A percentile compares a stretch with the other conserved stretches of the same genome.
Conservation (phyloP, 176 grass and related monocot genomes). For the Avena sativa region DNA sequence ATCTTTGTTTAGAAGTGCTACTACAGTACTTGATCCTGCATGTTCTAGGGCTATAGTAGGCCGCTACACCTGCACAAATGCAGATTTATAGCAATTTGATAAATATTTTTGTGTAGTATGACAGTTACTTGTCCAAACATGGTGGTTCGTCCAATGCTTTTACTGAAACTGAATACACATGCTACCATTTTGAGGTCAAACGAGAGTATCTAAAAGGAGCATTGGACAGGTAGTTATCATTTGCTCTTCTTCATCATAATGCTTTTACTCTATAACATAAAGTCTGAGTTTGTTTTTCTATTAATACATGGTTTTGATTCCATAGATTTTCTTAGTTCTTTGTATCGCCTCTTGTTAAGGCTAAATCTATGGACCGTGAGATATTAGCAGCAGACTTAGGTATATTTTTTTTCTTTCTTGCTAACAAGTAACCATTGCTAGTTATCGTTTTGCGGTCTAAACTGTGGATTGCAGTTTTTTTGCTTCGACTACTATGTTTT, state of each 20-base stretch:
- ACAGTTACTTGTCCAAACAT: conserved; percentile 93
- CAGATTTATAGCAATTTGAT: conserved; percentile 23
- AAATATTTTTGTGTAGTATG: conserved; percentile 69
- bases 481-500: conserved; percentile 39
- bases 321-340: conserved; percentile 97
- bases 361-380: conserved; percentile 95
- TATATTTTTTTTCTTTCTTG: conserved; percentile 49
- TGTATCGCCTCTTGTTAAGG: conserved; percentile 94
- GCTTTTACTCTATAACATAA: conserved; percentile 20
- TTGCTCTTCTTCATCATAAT: conserved; percentile 38
- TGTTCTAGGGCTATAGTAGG: neutral
- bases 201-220: conserved; percentile 80
- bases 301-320: conserved; percentile 44
- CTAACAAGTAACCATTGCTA: neutral
- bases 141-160: conserved; percentile 94
- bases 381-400: conserved; percentile 93
- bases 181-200: conserved; percentile 94
- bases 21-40: neutral
- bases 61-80: neutral
- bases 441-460: conserved; percentile 34
- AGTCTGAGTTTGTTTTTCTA: conserved; percentile 34
- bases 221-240: conserved; percentile 73
- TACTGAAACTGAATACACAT: conserved; percentile 96
- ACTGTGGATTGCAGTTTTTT: conserved; percentile 38
- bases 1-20: conserved; percentile 26